A percentile compares a stretch with the other conserved stretches of the same genome.
Evolutionary conservation across 331 rosid species (phyloP).

Genomic region (Stylosanthes scabra): DNA sequence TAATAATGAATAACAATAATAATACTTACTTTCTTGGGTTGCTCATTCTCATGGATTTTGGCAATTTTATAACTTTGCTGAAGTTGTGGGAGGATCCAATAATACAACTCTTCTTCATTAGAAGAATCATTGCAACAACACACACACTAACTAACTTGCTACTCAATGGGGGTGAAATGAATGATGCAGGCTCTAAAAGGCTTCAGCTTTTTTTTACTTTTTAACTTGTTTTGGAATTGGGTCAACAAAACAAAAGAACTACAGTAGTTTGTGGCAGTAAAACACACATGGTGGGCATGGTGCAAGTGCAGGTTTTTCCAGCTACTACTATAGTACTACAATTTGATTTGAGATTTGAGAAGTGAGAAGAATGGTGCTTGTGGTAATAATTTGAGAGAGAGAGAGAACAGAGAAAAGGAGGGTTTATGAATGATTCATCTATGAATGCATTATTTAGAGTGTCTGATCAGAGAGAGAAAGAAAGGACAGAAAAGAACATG

Average conservation of each 20-base stretch:
- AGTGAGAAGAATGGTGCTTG: slow-evolving; percentile 35
- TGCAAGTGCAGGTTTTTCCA: slow-evolving; percentile 34
- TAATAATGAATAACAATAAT: background rate
- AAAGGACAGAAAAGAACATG: slow-evolving; percentile 40
- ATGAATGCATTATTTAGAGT: slow-evolving; percentile 31
- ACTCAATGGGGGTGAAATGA: slow-evolving; percentile 5
- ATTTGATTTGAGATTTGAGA: slow-evolving; percentile 33
- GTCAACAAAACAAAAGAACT: background rate
- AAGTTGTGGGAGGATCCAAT: slow-evolving; percentile 40
- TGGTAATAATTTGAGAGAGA: slow-evolving; percentile 49
- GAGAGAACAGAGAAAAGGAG: slow-evolving; percentile 41
- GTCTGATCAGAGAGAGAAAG: slow-evolving; percentile 30
- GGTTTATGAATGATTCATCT: background rate
- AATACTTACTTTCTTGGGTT: slow-evolving; percentile 45
- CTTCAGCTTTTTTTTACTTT: background rate
- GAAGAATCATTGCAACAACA: slow-evolving; percentile 33
- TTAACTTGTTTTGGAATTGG: background rate
- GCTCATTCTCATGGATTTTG: slow-evolving; percentile 41
- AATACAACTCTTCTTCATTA: slow-evolving; percentile 6
- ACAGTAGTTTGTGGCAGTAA: slow-evolving; percentile 19
- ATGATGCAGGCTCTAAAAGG: slow-evolving; percentile 25
- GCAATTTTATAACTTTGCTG: slow-evolving; percentile 31
- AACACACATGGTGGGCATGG: slow-evolving; percentile 31
- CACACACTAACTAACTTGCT: background rate
- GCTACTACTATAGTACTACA: slow-evolving; percentile 30